Evolutionary conservation across 2,329 filamentous ascomycete species (phyloP).

Genomic region (Didymella exigua): DNA sequence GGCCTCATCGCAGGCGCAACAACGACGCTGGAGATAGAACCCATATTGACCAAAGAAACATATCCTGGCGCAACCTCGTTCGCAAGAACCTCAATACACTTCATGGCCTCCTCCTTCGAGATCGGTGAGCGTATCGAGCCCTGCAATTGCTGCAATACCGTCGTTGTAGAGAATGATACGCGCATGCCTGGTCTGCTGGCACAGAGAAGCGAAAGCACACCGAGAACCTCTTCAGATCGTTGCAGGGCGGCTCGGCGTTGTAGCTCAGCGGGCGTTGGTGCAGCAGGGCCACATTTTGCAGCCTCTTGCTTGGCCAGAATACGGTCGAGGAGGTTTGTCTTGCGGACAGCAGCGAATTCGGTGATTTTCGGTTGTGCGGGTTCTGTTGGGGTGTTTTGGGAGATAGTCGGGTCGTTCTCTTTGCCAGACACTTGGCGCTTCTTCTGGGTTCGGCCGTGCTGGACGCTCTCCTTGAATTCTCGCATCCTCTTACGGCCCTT

Average conservation of each 20-base stretch:
- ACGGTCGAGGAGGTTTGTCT: constrained; percentile 56
- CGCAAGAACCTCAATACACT: constrained; percentile 52
- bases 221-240: constrained; percentile 53
- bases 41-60: constrained; percentile 48
- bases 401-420: constrained; percentile 34
- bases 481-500: constrained; percentile 73
- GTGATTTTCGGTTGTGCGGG: constrained; percentile 45
- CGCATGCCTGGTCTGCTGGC: constrained; percentile 44
- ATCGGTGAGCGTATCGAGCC: constrained; percentile 55
- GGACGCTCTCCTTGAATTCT: constrained; percentile 68
- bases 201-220: constrained; percentile 52
- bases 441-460: constrained; percentile 41
- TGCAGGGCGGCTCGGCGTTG: constrained; percentile 56
- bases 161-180: constrained; percentile 53
- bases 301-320: constrained; percentile 57
- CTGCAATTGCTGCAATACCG: constrained; percentile 52
- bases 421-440: constrained; percentile 39
- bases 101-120: constrained; percentile 52
- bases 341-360: constrained; percentile 48
- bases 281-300: constrained; percentile 44
- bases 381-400: constrained; percentile 19
- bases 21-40: constrained; percentile 52
- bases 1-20: constrained; percentile 47
- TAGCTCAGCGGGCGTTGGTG: constrained; percentile 51
- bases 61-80: constrained; percentile 53